These are phyloP conservation scores for Tetradesmus lagerheimii DNA, from an alignment of 139 green algal species.

Conservation along the genomic window DNA sequence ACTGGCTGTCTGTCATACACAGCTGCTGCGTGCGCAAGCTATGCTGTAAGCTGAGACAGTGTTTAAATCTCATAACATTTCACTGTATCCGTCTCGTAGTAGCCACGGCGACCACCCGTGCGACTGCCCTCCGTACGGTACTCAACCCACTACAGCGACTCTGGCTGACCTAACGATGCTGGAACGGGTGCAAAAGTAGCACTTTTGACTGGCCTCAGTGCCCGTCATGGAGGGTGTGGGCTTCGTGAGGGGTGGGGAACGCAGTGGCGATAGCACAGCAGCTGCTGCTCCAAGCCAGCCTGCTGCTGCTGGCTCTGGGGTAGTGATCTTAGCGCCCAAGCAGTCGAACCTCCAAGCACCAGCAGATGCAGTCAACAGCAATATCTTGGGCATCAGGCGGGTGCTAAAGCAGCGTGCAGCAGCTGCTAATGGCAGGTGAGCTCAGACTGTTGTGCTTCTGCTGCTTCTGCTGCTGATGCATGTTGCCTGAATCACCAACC, in stretches of 20 bases:
- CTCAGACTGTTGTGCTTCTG: not conserved
- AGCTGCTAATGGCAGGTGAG: not conserved
- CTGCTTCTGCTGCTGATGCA: not conserved
- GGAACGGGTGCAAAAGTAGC: too few species aligned
- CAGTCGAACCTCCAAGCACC: not conserved
- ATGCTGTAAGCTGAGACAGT: too few species aligned
- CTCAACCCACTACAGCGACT: too few species aligned
- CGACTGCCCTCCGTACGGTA: too few species aligned
- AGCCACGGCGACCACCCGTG: too few species aligned
- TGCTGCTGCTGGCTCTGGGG: not conserved
- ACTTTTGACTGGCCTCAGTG: not conserved
- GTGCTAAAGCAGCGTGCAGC: not conserved
- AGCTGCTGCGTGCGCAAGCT: too few species aligned
- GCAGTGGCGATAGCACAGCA: not conserved
- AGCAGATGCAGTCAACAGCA: not conserved
- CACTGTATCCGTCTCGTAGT: too few species aligned
- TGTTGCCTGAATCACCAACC: not conserved
- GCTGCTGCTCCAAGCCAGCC: conserved; percentile 1
- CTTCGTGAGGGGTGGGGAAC: not conserved
- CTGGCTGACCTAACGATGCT: too few species aligned
- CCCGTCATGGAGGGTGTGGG: not conserved
- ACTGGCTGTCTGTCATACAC: too few species aligned
- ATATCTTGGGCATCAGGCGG: conserved; percentile 19
- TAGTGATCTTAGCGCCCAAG: conserved; percentile 23
- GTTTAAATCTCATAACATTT: too few species aligned